Evolutionary conservation across 768 basidiomycete species (phyloP).

Genomic region (Trametes cinnabarina): DNA sequence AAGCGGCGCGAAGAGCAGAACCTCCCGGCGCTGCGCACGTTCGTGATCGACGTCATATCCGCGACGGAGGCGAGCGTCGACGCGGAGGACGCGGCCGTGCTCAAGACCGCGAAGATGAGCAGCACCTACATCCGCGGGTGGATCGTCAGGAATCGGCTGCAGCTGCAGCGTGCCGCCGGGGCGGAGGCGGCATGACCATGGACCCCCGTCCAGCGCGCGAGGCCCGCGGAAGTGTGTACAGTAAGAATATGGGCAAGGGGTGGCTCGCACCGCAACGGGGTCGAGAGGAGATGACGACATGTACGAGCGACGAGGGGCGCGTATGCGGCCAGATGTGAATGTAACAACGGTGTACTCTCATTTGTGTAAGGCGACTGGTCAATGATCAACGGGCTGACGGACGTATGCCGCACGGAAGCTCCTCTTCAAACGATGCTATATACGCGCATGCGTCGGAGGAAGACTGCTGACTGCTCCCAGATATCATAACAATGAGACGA

Average conservation of each 20-base stretch:
- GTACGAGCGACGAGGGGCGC: too few species aligned
- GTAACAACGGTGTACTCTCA: background rate
- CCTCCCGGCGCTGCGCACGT: conserved; percentile 61
- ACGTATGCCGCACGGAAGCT: background rate
- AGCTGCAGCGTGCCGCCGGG: too few species aligned
- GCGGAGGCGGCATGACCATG: too few species aligned
- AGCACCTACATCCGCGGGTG: conserved; percentile 91
- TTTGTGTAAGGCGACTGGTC: background rate
- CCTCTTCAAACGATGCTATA: conserved; percentile 19
- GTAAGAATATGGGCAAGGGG: too few species aligned
- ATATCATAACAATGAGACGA: too few species aligned
- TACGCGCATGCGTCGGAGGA: conserved; percentile 1
- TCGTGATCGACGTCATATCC: conserved; percentile 89
- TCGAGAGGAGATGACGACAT: too few species aligned
- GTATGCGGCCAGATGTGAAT: background rate
- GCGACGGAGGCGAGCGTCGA: conserved; percentile 56
- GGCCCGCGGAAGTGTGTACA: too few species aligned
- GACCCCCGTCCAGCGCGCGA: background rate
- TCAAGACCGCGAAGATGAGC: conserved; percentile 87
- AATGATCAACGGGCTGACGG: background rate
- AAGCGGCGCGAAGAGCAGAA: conserved; percentile 51
- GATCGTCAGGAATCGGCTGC: conserved; percentile 46
- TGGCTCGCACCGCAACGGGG: background rate
- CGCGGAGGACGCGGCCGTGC: conserved; percentile 60
- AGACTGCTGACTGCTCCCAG: too few species aligned